Conservation (phyloP, 129 eudicot genomes). For the Pulicaria dysenterica region DNA sequence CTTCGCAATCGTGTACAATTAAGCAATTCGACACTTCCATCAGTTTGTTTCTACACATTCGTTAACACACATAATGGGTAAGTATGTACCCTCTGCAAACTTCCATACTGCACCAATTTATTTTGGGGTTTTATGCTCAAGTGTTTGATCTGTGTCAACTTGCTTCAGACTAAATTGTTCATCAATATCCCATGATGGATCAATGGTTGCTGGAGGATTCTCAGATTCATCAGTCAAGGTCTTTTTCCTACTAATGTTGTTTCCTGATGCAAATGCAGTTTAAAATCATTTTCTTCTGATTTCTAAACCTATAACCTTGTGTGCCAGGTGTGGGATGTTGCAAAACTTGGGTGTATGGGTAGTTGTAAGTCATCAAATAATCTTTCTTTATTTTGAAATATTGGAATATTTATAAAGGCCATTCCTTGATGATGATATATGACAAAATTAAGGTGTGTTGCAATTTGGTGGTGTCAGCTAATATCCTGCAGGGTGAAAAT, state of each 20-base stretch:
- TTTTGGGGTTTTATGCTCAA: conserved; percentile 12
- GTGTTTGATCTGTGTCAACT: conserved; percentile 21
- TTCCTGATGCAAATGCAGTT: conserved; percentile 24
- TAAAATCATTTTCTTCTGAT: conserved; percentile 9
- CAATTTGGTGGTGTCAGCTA: conserved; percentile 48
- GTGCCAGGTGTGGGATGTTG: conserved; percentile 93
- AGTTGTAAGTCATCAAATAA: conserved; percentile 53
- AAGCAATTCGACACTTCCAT: conserved; percentile 79
- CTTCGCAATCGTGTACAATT: conserved; percentile 92
- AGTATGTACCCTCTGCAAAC: conserved; percentile 14
- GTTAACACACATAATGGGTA: conserved; percentile 89
- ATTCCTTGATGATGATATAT: conserved; percentile 17
- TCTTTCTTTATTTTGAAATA: neutral
- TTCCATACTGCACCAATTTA: neutral
- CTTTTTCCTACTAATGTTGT: conserved; percentile 17
- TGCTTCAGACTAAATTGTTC: conserved; percentile 72
- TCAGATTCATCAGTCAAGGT: conserved; percentile 98
- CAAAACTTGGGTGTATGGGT: conserved; percentile 80
- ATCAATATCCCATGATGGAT: conserved; percentile 95
- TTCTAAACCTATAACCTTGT: conserved; percentile 4
- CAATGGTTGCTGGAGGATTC: conserved; percentile 97
- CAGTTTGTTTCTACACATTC: conserved; percentile 91
- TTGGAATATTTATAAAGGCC: neutral
- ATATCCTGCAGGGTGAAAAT: conserved; percentile 60
- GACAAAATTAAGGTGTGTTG: conserved; percentile 14